phyloP scores from a whole-genome alignment of 768 basidiomycete genomes.

The Lentinula raphanica region DNA sequence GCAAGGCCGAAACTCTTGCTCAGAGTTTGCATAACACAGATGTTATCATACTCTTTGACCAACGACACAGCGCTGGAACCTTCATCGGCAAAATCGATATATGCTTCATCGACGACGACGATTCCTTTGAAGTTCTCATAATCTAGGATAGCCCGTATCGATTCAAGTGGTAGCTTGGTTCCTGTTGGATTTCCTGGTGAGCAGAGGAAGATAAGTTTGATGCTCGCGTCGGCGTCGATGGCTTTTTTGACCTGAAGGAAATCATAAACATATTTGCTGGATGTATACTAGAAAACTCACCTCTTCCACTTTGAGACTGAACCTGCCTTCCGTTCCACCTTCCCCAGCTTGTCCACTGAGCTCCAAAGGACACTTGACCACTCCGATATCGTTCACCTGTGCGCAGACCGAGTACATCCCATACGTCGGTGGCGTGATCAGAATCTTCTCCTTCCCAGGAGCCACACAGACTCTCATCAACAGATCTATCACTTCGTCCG shows the following conservation, averaged over 20 bases:
- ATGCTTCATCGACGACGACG: slow-evolving; percentile 93
- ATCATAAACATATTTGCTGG: background rate
- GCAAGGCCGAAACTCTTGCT: slow-evolving; percentile 97
- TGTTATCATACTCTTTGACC: slow-evolving; percentile 76
- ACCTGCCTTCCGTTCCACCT: slow-evolving; percentile 65
- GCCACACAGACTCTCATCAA: slow-evolving; percentile 85
- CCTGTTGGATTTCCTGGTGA: slow-evolving; percentile 98
- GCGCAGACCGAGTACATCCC: slow-evolving; percentile 97
- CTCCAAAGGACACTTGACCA: slow-evolving; percentile 73
- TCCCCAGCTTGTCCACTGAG: slow-evolving; percentile 57
- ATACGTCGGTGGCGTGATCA: slow-evolving; percentile 93
- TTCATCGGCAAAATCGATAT: slow-evolving; percentile 83
- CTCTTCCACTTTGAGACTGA: slow-evolving; percentile 70
- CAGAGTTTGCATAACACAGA: slow-evolving; percentile 94
- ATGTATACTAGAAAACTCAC: slow-evolving; percentile 34
- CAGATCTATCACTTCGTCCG: slow-evolving; percentile 94
- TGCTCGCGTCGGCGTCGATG: slow-evolving; percentile 62
- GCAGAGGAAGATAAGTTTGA: slow-evolving; percentile 92
- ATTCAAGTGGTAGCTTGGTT: slow-evolving; percentile 69
- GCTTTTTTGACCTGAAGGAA: slow-evolving; percentile 59
- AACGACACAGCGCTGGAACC: slow-evolving; percentile 62
- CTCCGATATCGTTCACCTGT: slow-evolving; percentile 86
- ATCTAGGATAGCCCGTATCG: slow-evolving; percentile 66
- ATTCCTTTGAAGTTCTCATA: slow-evolving; percentile 85
- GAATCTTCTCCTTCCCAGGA: slow-evolving; percentile 75